phyloP scores from a whole-genome alignment of 805 yeast genomes.

The Jamesozyma jinghongensis region DNA sequence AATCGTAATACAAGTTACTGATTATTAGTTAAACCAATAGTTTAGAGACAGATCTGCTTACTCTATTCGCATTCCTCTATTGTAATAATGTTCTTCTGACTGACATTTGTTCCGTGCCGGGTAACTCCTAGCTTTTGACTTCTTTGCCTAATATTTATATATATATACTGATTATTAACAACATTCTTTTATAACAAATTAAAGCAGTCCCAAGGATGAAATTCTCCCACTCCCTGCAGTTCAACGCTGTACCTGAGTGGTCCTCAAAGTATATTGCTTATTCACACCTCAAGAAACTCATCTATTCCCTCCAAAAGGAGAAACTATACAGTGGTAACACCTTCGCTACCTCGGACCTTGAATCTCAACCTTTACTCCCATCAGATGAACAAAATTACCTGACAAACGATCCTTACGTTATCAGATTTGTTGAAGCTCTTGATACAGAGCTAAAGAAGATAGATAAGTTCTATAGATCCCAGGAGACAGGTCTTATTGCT shows the following conservation, averaged over 20 bases:
- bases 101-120: no score
- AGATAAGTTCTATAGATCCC: slow-evolving; percentile 60
- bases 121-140: no score
- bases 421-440: slow-evolving; percentile 59
- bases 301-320: slow-evolving; percentile 74
- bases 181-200: no score
- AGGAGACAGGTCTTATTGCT: slow-evolving; percentile 39
- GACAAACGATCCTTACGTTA: slow-evolving; percentile 34
- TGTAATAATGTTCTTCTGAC: no score
- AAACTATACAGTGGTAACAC: slow-evolving; percentile 17
- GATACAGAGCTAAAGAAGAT: slow-evolving; percentile 71
- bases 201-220: slow-evolving; percentile 75
- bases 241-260: slow-evolving; percentile 99
- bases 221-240: slow-evolving; percentile 89
- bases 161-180: no score
- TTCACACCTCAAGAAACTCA: slow-evolving; percentile 74
- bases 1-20: no score
- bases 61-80: no score
- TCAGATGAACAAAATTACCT: slow-evolving; percentile 3
- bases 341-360: slow-evolving; percentile 7
- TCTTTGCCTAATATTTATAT: no score
- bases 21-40: no score
- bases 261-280: slow-evolving; percentile 84
- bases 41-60: no score
- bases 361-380: slow-evolving; percentile 12